A percentile compares a stretch with the other conserved stretches of the same genome.
These are phyloP conservation scores for Artemisia argyi DNA, from an alignment of 129 eudicot species.

Conservation along the genomic window DNA sequence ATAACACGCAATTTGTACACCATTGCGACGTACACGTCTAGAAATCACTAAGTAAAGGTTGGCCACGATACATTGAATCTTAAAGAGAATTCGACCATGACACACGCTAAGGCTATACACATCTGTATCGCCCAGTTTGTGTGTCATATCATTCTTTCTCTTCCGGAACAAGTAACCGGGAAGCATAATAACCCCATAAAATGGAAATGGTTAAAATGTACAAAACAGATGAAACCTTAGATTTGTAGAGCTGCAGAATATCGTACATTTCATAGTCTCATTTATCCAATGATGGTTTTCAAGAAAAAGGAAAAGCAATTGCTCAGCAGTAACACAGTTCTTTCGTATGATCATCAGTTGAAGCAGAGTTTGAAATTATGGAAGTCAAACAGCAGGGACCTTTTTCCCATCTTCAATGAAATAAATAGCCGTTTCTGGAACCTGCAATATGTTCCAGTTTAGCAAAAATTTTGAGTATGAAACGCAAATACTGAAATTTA, in stretches of 20 bases:
- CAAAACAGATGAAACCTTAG: no score
- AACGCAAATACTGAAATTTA: neutral
- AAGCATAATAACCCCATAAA: no score
- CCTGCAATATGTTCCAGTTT: constrained; percentile 43
- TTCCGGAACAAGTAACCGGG: no score
- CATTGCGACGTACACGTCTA: no score
- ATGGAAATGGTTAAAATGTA: no score
- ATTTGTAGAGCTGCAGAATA: no score
- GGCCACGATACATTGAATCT: no score
- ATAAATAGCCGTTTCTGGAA: constrained; percentile 87
- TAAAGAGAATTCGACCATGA: no score
- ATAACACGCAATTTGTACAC: neutral
- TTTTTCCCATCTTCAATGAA: constrained; percentile 95
- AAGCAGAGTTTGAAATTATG: neutral
- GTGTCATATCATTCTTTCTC: no score
- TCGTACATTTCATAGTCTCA: neutral
- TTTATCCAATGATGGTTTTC: constrained; percentile 7
- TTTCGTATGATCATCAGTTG: constrained; percentile 14
- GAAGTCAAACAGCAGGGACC: constrained; percentile 72
- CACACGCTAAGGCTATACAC: no score
- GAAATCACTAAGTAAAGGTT: no score
- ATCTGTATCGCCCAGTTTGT: no score
- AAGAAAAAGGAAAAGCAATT: neutral
- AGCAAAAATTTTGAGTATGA: neutral
- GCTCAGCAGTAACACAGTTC: constrained; percentile 20